phyloP scores from a whole-genome alignment of 345 rosid species.

The Abelmoschus esculentus region DNA sequence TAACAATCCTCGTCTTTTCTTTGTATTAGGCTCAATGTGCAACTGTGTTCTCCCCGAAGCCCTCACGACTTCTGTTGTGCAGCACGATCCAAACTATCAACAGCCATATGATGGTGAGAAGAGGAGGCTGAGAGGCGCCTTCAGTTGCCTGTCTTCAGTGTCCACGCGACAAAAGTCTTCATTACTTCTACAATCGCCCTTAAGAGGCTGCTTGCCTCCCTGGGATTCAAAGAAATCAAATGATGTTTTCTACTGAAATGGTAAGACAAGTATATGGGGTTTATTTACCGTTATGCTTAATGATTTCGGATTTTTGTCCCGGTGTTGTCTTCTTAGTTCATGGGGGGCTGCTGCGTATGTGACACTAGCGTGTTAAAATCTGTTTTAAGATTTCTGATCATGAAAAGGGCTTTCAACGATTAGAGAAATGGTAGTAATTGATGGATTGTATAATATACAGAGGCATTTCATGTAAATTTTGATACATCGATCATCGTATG shows the following conservation, averaged over 20 bases:
- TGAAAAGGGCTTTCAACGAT: background rate
- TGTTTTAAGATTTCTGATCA: background rate
- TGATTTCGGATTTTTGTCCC: background rate
- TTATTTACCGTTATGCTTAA: background rate
- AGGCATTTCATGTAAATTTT: background rate
- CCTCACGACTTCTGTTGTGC: conserved; percentile 53
- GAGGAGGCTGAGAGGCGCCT: conserved; percentile 50
- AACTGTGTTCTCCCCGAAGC: conserved; percentile 86
- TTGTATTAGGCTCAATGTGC: conserved; percentile 65
- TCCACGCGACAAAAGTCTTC: conserved; percentile 81
- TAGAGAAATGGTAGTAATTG: background rate
- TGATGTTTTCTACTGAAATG: conserved; percentile 36
- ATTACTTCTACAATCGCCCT: conserved; percentile 61
- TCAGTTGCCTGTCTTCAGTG: conserved; percentile 70
- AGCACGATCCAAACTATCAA: conserved; percentile 50
- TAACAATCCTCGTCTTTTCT: background rate
- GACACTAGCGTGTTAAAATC: background rate
- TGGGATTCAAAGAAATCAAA: conserved; percentile 74
- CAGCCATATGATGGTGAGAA: conserved; percentile 58
- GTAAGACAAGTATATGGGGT: background rate
- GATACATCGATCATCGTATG: background rate
- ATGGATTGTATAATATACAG: background rate
- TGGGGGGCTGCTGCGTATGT: background rate
- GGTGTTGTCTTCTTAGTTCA: background rate
- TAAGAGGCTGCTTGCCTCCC: conserved; percentile 74